phyloP scores from a whole-genome alignment of 345 rosid species.

The Erysimum cheiranthoides region DNA sequence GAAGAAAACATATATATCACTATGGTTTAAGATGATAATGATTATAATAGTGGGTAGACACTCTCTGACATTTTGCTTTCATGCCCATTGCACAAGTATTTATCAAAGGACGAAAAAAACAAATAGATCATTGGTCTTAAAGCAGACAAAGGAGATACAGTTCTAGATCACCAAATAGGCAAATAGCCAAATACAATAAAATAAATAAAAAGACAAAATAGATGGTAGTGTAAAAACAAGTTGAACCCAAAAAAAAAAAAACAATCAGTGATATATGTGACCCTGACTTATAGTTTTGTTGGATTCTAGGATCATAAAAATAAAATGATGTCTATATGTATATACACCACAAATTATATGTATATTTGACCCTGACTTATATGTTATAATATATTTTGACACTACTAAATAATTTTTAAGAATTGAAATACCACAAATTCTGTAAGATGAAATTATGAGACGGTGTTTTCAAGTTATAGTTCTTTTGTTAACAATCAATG shows the following conservation, averaged over 20 bases:
- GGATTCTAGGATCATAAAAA: not conserved
- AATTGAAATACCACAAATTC: not conserved
- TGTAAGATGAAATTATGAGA: not conserved
- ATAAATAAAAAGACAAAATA: not conserved
- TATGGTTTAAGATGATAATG: conserved; percentile 4
- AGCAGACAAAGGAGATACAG: conserved; percentile 37
- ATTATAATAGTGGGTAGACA: conserved; percentile 23
- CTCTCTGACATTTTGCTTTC: conserved; percentile 33
- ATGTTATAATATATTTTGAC: not conserved
- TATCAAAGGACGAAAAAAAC: conserved; percentile 25
- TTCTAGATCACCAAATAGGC: conserved; percentile 28
- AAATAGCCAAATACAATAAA: conserved; percentile 14
- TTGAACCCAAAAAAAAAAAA: not conserved
- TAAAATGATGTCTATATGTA: not conserved
- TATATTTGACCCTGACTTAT: conserved; percentile 8
- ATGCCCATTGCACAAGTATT: conserved; percentile 32
- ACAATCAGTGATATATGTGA: conserved; percentile 8
- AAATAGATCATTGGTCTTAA: conserved; percentile 30
- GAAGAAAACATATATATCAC: not conserved
- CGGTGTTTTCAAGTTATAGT: not conserved
- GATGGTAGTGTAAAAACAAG: conserved; percentile 10
- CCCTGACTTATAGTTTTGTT: conserved; percentile 9
- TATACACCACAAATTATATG: no score
- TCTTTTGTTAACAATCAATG: no score
- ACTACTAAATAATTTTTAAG: not conserved